Base-by-base conservation (phyloP, 495 filamentous ascomycete genomes). In the Lasiosphaeris hirsuta region DNA sequence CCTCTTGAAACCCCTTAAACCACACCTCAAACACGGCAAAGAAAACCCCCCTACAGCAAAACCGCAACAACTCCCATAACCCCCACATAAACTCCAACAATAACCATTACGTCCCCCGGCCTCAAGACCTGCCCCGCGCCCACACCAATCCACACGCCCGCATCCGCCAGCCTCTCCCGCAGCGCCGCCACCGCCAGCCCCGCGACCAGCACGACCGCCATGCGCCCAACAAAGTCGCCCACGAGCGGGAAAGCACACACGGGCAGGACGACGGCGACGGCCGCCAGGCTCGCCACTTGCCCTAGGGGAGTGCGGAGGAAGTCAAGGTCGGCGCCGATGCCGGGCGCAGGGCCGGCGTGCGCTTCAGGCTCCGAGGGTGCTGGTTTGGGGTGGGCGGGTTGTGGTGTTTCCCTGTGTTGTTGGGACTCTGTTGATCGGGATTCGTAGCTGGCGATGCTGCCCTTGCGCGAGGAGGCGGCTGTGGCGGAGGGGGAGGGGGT, bases 201-300 rank as follows among this genome's bases (percentile, higher is more conserved):
- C 5, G 57, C 51, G 14, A 59, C 56, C 33, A 59, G 19, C 14
- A 63, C 56, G 14, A 63, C 14, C 18, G 56, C 60, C 51, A 63
- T 59, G 40, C 56, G 56, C 37, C 56, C 51, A 0, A 59, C 44
- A 10, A 63, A 63, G 51, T 59, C 60, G 4, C 51, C 43, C 1
- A 59, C 47, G 23, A 59, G 18, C 10, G 50, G 50, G 34, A 58
- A 58, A 7, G 52, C 36, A 1, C 59, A 7, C 30, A 56, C 15
- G 11, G 56, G 42, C 8, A 18, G 14, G n/a, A 59, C 37, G 1
- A 63, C 17, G 14, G 51, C 51, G 2, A 59, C 23, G 7, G 51
- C 51, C 0, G 17, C 46, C 15, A 63, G 41, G n/a, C 23, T 40
- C 4, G 54, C 53, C 10, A 43, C n/a, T 11, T 52, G 46, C 3